Evolutionary conservation across 1,139 yeast species (phyloP).

Genomic region (Spathaspora sp.): DNA sequence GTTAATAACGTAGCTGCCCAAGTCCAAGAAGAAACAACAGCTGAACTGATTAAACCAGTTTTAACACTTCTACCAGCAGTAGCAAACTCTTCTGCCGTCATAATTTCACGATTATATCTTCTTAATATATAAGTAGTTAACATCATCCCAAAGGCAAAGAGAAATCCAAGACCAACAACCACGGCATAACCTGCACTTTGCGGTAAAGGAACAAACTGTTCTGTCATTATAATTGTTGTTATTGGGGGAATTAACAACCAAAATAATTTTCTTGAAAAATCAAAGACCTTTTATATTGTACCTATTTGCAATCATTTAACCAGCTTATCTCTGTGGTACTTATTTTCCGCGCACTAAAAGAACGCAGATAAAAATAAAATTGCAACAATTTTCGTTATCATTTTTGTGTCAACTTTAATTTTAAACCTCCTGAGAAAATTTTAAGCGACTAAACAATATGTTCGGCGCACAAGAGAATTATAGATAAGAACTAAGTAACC

Average conservation of each 20-base stretch:
- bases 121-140: constrained; percentile 65
- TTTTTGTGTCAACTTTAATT: too few species aligned
- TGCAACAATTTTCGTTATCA: too few species aligned
- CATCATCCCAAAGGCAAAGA: constrained; percentile 80
- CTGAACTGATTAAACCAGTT: constrained; percentile 78
- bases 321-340: too few species aligned
- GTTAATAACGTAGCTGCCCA: constrained; percentile 88
- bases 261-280: background rate
- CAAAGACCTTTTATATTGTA: background rate
- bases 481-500: too few species aligned
- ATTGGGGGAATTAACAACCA: background rate
- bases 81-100: constrained; percentile 86
- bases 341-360: too few species aligned
- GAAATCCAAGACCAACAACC: constrained; percentile 83
- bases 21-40: constrained; percentile 91
- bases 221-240: background rate
- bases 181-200: constrained; percentile 93
- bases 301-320: background rate
- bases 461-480: too few species aligned
- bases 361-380: too few species aligned
- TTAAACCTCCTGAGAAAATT: too few species aligned
- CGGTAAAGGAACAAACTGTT: constrained; percentile 28
- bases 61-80: constrained; percentile 87
- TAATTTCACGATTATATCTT: constrained; percentile 75
- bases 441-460: too few species aligned